Evolutionary conservation across 257 asterid species (phyloP).

Genomic region (Cynanchum wilfordii): DNA sequence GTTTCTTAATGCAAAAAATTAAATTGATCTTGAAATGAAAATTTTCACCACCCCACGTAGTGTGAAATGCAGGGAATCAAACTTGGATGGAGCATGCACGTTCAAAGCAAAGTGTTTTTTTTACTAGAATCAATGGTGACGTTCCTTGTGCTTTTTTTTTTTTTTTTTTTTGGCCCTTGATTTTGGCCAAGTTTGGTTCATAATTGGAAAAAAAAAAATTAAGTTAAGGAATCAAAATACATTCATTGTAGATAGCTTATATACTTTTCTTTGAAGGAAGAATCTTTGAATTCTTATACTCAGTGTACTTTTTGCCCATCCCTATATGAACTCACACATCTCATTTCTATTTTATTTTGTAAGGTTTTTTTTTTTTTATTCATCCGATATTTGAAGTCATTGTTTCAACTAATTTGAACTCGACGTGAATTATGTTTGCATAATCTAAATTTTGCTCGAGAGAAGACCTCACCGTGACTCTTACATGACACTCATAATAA

Average conservation of each 20-base stretch:
- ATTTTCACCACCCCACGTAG: slow-evolving; percentile 5
- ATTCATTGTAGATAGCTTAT: slow-evolving; percentile 6
- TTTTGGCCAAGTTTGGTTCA: not conserved
- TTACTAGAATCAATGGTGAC: not conserved
- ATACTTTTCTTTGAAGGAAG: not conserved
- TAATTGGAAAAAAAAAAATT: not conserved
- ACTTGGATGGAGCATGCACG: slow-evolving; percentile 6
- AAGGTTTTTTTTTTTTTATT: no score
- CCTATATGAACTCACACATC: no score
- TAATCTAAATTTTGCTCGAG: no score
- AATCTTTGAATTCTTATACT: slow-evolving; percentile 9
- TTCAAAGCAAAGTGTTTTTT: not conserved
- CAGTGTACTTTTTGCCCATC: not conserved
- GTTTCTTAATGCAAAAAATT: no score
- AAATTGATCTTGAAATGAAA: not conserved
- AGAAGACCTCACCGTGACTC: no score
- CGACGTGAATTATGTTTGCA: no score
- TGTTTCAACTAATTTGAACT: no score
- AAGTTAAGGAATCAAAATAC: not conserved
- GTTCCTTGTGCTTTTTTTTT: not conserved
- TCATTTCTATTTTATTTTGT: no score
- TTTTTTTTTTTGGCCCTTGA: no score
- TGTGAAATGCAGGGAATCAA: slow-evolving; percentile 5
- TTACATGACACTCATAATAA: no score
- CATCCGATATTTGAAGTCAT: no score